Evolutionary conservation across 1,284 basidiomycete genomes (phyloP).

Genomic region (Papiliotrema laurentii): DNA sequence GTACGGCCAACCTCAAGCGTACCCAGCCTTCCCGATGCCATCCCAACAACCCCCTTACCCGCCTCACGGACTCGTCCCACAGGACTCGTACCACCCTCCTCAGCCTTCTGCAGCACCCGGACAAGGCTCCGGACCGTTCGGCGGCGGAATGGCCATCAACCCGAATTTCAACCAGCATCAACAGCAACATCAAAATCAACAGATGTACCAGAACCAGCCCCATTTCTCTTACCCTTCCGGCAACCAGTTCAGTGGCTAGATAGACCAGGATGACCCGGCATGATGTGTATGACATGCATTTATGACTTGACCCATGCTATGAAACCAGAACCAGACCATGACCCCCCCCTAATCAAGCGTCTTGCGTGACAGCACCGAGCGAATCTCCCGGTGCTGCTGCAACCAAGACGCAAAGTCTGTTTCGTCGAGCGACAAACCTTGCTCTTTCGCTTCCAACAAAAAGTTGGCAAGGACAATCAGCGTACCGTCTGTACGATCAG

Average conservation of each 20-base stretch:
- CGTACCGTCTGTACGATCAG: constrained; percentile 67
- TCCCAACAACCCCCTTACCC: neutral
- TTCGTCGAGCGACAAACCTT: constrained; percentile 48
- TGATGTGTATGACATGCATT: too few species aligned
- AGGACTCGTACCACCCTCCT: constrained; percentile 5
- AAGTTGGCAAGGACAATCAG: constrained; percentile 95
- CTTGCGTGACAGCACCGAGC: constrained; percentile 65
- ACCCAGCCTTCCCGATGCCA: neutral
- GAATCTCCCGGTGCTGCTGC: constrained; percentile 74
- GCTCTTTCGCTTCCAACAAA: constrained; percentile 67
- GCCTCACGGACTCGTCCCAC: neutral
- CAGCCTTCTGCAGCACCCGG: constrained; percentile 7
- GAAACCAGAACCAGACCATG: neutral
- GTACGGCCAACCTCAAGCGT: neutral
- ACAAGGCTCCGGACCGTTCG: neutral
- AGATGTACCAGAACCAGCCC: neutral
- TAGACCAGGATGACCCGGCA: too few species aligned
- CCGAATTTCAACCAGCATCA: constrained; percentile 32
- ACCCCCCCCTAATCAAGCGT: constrained; percentile 59
- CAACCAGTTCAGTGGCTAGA: neutral
- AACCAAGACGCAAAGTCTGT: constrained; percentile 74
- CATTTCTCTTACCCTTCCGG: neutral
- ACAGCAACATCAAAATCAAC: neutral
- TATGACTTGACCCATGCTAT: neutral
- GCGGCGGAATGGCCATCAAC: constrained; percentile 36